phyloP scores from a whole-genome alignment of 148 eudicot genomes.

The Cornus controversa region DNA sequence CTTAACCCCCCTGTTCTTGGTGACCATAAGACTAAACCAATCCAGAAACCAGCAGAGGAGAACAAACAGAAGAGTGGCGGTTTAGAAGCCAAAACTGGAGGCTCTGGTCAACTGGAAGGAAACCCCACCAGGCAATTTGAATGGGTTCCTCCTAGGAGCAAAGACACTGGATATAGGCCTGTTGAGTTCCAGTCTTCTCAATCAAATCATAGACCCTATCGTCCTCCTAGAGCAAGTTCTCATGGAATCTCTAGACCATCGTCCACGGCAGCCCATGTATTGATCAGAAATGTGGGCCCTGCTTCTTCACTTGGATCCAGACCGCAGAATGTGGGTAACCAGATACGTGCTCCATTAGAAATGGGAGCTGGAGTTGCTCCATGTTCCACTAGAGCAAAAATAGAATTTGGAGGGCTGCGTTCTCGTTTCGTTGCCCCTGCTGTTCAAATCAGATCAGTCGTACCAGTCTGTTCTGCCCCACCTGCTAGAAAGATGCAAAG shows the following conservation, averaged over 20 bases:
- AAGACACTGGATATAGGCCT: constrained; percentile 3
- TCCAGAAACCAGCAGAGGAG: constrained; percentile 18
- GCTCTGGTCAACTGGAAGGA: background rate
- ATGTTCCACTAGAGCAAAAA: constrained; percentile 18
- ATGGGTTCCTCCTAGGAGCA: constrained; percentile 1
- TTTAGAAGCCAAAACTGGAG: constrained; percentile 10
- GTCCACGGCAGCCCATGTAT: background rate
- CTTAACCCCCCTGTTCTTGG: constrained; percentile 5
- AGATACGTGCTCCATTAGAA: constrained; percentile 11
- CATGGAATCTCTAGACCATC: constrained; percentile 12
- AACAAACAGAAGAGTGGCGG: constrained; percentile 14
- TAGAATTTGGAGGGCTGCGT: constrained; percentile 29
- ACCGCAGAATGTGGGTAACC: constrained; percentile 12
- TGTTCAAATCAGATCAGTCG: constrained; percentile 56
- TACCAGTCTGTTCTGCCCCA: constrained; percentile 57
- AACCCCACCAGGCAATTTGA: background rate
- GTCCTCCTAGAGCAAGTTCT: constrained; percentile 9
- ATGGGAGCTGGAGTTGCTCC: constrained; percentile 18
- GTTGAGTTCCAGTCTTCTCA: constrained; percentile 4
- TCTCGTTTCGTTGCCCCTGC: constrained; percentile 46
- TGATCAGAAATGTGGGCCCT: background rate
- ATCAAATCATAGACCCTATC: constrained; percentile 16
- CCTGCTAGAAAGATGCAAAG: constrained; percentile 28
- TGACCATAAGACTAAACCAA: constrained; percentile 14
- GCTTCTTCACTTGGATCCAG: constrained; percentile 11